These are phyloP conservation scores for Tulasnella sp. DNA, from an alignment of 768 basidiomycete genomes.

Conservation along the genomic window DNA sequence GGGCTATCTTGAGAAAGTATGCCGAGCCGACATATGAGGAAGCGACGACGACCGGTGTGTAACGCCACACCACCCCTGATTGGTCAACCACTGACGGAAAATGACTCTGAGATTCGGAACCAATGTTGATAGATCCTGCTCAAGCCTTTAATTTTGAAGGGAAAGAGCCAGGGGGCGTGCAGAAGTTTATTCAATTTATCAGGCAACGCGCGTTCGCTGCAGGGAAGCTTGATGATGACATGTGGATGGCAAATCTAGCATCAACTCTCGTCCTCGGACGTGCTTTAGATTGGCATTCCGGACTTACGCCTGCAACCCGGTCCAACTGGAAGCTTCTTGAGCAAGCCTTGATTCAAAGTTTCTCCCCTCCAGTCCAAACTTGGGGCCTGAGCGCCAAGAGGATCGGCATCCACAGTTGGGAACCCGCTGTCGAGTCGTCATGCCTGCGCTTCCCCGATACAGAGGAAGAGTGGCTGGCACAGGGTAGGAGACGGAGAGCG, in stretches of 20 bases:
- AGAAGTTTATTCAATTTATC: not conserved
- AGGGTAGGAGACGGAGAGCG: not conserved
- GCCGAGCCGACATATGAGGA: not conserved
- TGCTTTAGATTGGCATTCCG: not conserved
- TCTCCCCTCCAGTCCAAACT: not conserved
- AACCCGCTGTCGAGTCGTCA: not conserved
- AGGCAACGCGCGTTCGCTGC: slow-evolving; percentile 1
- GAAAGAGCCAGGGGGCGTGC: not conserved
- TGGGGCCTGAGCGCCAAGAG: not conserved
- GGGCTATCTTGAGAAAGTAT: not conserved
- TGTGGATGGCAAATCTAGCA: not conserved
- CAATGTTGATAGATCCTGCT: not conserved
- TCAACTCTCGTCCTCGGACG: not conserved
- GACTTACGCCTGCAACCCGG: not conserved
- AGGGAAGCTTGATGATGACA: not conserved
- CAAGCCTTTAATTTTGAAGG: not conserved
- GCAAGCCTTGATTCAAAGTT: not conserved
- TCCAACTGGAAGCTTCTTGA: not conserved
- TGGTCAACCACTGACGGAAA: not conserved
- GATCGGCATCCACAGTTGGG: not conserved
- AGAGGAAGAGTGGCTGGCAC: not conserved
- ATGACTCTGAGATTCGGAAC: not conserved
- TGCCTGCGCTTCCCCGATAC: not conserved
- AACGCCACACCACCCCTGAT: not conserved
- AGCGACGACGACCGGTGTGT: not conserved